These are phyloP conservation scores for Ustilago shanxiensis DNA, from an alignment of 1,284 basidiomycete species.

Conservation along the genomic window DNA sequence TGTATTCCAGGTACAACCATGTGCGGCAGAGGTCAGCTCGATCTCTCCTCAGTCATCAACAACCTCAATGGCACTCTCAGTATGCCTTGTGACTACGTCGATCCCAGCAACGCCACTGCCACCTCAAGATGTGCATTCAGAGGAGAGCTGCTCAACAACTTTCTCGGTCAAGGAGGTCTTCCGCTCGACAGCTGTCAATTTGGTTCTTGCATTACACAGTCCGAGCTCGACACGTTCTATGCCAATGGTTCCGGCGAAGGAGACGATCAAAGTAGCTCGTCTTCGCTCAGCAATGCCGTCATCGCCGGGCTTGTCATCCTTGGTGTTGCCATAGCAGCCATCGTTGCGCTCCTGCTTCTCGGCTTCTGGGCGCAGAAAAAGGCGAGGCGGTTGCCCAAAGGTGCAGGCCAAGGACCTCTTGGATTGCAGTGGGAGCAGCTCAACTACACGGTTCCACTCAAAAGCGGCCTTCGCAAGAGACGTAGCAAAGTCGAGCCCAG, in stretches of 20 bases:
- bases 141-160: conserved; percentile 47
- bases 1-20: conserved; percentile 57
- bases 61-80: conserved; percentile 52
- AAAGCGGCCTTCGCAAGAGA: conserved; percentile 12
- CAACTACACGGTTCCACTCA: conserved; percentile 34
- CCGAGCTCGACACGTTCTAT: conserved; percentile 45
- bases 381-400: conserved; percentile 32
- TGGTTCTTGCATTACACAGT: conserved; percentile 55
- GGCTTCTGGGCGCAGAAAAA: conserved; percentile 42
- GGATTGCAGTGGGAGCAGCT: conserved; percentile 55
- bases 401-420: conserved; percentile 25
- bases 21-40: conserved; percentile 46
- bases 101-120: conserved; percentile 43
- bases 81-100: conserved; percentile 61
- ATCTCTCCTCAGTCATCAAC: conserved; percentile 55
- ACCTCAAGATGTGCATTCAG: conserved; percentile 47
- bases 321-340: conserved; percentile 36
- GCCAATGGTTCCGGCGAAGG: conserved; percentile 29
- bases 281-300: conserved; percentile 46
- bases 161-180: conserved; percentile 53
- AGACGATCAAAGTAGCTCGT: conserved; percentile 2
- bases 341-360: conserved; percentile 33
- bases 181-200: conserved; percentile 50
- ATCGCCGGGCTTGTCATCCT: conserved; percentile 58
- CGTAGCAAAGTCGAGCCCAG: not conserved